These are phyloP conservation scores for Malus fusca DNA, from an alignment of 306 rosid genomes.

Conservation along the genomic window DNA sequence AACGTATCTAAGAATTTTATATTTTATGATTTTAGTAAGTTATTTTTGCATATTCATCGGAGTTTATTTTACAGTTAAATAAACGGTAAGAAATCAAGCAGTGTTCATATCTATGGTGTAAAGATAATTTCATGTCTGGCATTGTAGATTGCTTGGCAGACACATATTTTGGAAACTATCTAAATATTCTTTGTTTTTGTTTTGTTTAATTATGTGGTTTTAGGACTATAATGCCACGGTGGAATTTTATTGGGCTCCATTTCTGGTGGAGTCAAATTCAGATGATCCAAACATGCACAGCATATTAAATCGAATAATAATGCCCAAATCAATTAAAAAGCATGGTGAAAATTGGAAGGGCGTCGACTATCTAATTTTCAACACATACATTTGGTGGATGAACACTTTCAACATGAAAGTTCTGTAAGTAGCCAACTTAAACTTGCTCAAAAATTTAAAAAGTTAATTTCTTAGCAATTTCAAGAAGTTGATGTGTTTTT, in stretches of 20 bases:
- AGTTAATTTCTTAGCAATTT: not conserved
- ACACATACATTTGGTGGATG: conserved; percentile 99
- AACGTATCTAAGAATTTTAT: no score
- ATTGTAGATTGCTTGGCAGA: not conserved
- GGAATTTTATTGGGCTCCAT: conserved; percentile 97
- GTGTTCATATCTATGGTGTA: no score
- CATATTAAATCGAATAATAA: conserved; percentile 73
- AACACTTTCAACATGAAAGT: conserved; percentile 73
- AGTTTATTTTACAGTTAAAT: no score
- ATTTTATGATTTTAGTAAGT: no score
- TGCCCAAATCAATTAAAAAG: conserved; percentile 81
- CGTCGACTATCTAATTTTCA: conserved; percentile 74
- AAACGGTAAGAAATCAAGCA: no score
- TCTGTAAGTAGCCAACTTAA: conserved; percentile 43
- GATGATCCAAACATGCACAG: conserved; percentile 87
- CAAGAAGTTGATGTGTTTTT: not conserved
- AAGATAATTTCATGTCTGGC: no score
- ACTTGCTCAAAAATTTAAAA: no score
- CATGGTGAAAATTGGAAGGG: conserved; percentile 75
- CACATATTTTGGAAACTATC: not conserved
- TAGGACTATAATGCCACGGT: conserved; percentile 82
- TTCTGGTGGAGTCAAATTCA: conserved; percentile 89
- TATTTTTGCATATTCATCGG: no score
- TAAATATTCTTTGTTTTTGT: not conserved
- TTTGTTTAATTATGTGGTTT: conserved; percentile 1